Evolutionary conservation across 441 rosid species (phyloP).

Genomic region (Macaranga tanarius): DNA sequence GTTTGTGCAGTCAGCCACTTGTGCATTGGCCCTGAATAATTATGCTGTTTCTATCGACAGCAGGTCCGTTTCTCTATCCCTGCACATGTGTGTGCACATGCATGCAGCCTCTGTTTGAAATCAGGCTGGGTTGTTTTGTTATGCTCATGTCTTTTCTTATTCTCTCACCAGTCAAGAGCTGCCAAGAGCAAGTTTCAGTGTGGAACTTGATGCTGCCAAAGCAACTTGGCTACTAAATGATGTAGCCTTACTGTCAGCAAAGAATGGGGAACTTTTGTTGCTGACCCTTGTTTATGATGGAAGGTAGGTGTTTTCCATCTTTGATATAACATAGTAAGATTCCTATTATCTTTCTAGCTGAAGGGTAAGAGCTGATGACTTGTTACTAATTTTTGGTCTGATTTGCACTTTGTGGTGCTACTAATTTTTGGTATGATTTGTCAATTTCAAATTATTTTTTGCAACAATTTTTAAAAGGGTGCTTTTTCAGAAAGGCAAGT

Average conservation of each 20-base stretch:
- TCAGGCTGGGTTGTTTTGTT: conserved; percentile 6
- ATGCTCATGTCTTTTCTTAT: conserved; percentile 10
- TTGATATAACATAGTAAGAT: conserved; percentile 12
- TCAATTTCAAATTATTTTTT: background rate
- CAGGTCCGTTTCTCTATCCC: conserved; percentile 46
- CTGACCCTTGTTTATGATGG: conserved; percentile 95
- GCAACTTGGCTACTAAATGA: conserved; percentile 84
- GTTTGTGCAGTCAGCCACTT: conserved; percentile 85
- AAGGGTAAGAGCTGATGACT: conserved; percentile 3
- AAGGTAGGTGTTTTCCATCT: conserved; percentile 48
- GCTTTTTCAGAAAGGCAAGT: background rate
- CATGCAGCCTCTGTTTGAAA: background rate
- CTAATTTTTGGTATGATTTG: background rate
- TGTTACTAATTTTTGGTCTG: background rate
- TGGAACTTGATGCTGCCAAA: conserved; percentile 97
- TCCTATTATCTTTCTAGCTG: conserved; percentile 10
- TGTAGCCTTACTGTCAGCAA: conserved; percentile 86
- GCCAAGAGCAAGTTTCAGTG: conserved; percentile 80
- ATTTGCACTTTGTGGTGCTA: background rate
- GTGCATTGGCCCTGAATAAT: conserved; percentile 81
- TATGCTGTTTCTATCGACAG: conserved; percentile 77
- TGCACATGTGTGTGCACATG: background rate
- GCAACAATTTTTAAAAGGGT: background rate
- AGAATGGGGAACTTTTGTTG: conserved; percentile 86
- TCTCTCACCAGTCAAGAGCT: conserved; percentile 84